A percentile compares a stretch with the other conserved stretches of the same genome.
Evolutionary conservation across 257 asterid genomes (phyloP).

Genomic region (Solanum ahanhuiri): DNA sequence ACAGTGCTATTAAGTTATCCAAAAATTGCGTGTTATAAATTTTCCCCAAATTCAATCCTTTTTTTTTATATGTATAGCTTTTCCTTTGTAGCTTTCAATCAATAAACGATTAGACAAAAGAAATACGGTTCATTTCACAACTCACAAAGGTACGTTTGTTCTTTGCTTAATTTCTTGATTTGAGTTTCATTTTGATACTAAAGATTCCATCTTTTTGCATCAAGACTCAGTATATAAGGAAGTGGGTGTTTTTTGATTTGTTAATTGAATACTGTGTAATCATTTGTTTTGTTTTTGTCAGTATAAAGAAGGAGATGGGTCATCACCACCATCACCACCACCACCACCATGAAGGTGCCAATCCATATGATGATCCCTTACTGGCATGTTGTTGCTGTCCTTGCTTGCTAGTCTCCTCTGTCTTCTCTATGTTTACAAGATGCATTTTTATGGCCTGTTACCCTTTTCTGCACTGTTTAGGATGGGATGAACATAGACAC

Average conservation of each 20-base stretch:
- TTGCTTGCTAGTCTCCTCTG: conserved; percentile 22
- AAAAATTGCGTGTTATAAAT: neutral
- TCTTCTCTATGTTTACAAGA: conserved; percentile 21
- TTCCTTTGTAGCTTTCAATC: neutral
- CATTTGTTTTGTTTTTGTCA: neutral
- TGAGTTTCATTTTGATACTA: neutral
- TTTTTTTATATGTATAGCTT: neutral
- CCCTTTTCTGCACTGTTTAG: conserved; percentile 55
- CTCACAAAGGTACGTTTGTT: neutral
- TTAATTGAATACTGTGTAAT: neutral
- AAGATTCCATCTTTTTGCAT: neutral
- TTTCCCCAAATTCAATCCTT: neutral
- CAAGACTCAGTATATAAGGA: neutral
- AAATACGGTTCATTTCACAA: neutral
- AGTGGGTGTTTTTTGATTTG: neutral
- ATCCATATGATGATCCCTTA: conserved; percentile 14
- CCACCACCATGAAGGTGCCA: neutral
- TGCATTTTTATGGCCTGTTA: conserved; percentile 46
- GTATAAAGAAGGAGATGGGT: conserved; percentile 3
- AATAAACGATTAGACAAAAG: neutral
- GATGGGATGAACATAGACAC: conserved; percentile 46
- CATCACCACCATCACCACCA: conserved; percentile 6
- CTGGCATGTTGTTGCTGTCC: conserved; percentile 37
- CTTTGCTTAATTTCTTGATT: neutral
- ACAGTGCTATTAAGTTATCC: neutral